phyloP scores from a whole-genome alignment of 208 protist genomes.

The Crithidia acanthocephali region DNA sequence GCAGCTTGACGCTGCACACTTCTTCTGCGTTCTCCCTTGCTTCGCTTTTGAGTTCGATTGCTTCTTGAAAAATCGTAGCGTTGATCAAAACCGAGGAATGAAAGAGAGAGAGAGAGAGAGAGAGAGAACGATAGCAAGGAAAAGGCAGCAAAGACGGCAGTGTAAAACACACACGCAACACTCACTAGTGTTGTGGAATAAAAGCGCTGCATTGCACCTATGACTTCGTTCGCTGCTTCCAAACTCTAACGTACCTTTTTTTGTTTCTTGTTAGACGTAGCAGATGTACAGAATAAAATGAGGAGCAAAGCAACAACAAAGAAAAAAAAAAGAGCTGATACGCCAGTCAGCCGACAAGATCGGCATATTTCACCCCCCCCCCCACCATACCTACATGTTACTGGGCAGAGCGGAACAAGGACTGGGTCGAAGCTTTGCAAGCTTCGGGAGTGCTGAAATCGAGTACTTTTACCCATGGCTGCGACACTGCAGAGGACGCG shows the following conservation, averaged over 20 bases:
- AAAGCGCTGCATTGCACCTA: background rate
- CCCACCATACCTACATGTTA: no score
- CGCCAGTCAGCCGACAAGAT: no score
- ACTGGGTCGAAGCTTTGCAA: slow-evolving; percentile 26
- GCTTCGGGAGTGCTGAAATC: slow-evolving; percentile 49
- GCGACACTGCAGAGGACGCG: background rate
- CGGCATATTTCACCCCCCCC: no score
- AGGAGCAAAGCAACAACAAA: background rate
- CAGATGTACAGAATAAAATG: no score
- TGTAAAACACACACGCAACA: no score
- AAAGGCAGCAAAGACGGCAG: no score
- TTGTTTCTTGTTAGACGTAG: no score
- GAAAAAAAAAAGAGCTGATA: slow-evolving; percentile 12
- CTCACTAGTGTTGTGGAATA: no score
- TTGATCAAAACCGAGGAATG: background rate
- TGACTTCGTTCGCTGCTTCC: no score
- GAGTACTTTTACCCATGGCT: slow-evolving; percentile 17
- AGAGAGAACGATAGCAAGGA: background rate
- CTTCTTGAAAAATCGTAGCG: background rate
- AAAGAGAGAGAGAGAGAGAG: slow-evolving; percentile 5
- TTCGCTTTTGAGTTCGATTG: no score
- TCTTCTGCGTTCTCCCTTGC: no score
- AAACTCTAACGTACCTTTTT: background rate
- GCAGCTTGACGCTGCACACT: no score
- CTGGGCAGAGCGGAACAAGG: slow-evolving; percentile 24